These are phyloP conservation scores for Penicillium ochrochloron DNA, from an alignment of 495 filamentous ascomycete genomes.

Conservation along the genomic window DNA sequence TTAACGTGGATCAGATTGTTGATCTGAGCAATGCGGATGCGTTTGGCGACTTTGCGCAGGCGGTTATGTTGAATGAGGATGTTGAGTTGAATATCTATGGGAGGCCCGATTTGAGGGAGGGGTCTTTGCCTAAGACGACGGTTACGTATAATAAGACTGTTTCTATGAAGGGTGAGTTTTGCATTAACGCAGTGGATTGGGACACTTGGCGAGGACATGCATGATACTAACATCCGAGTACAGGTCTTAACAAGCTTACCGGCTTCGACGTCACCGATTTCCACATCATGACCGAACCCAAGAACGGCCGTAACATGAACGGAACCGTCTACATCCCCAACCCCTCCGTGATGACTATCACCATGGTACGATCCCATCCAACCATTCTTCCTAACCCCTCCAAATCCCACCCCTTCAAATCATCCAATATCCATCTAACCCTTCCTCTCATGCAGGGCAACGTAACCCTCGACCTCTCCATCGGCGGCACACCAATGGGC, in stretches of 20 bases:
- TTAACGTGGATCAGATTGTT: constrained; percentile 59
- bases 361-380: constrained; percentile 52
- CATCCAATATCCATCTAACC: background rate
- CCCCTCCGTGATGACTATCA: constrained; percentile 64
- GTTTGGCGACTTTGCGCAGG: constrained; percentile 60
- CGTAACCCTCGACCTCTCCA: constrained; percentile 62
- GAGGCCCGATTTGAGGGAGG: constrained; percentile 56
- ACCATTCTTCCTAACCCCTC: background rate
- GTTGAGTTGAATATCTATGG: constrained; percentile 63
- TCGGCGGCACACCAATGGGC: constrained; percentile 57
- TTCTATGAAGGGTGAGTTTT: constrained; percentile 57
- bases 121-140: constrained; percentile 49
- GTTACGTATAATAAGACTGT: constrained; percentile 62
- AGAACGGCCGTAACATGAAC: constrained; percentile 63
- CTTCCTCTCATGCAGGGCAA: constrained; percentile 57
- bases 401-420: background rate
- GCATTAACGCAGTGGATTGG: background rate
- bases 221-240: constrained; percentile 3
- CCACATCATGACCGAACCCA: constrained; percentile 45
- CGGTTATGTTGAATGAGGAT: constrained; percentile 60
- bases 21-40: constrained; percentile 56
- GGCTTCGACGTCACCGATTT: constrained; percentile 62
- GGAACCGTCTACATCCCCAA: constrained; percentile 72
- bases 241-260: constrained; percentile 62
- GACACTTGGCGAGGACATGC: background rate